Evolutionary conservation across 257 asterid genomes (phyloP), one percentile per base, ranked within the genome.

Genomic region (Nicotiana tabacum): DNA sequence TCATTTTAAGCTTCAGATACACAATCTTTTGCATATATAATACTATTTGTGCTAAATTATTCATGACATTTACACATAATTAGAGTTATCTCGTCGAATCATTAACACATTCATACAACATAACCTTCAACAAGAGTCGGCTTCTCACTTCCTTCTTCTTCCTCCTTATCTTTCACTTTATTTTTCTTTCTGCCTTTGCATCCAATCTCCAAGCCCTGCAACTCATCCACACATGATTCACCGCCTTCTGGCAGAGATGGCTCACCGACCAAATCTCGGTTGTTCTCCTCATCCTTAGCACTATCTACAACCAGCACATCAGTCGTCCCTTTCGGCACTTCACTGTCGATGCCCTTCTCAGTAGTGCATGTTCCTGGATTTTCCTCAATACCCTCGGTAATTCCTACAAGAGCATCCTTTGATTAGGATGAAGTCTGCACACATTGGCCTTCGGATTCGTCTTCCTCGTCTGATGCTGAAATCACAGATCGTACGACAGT

Each of bases 201-300:
- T 21, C 88, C 93, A 82, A 93, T 90, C 81, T 83, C 90, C 91
- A 92, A 46, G 55, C 97, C 97, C 82, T 68, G 87, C 86, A 91
- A 57, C 13, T 92, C 96, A 83, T 89, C 98, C 5, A 90, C 90
- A 81, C 97, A 93, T 18, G 91, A 87, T 37, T 78, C 87, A 55
- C 86, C 89, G 3, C 85, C 78, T 21, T 77, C 92, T 70, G 90
- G 88, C 61, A 82, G 4, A 29, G 33, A 81, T 3, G 86, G 61
- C 1, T 77, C 95, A 61, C 88, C 86, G 82, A 83, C 82, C 77
- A 87, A 87, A 85, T 88, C 93, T 37, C 82, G 48, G 84, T 88
- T 85, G 11, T 82, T 85, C 33, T 82, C 85, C 17, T 74, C 87
- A 24, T 81, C 90, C 10, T 77, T 16, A 2, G 2, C 90, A 69